A percentile compares a stretch with the other conserved stretches of the same genome.
Conservation (phyloP, 2,329 filamentous ascomycete genomes). For the Proliferodiscus dingleyae region DNA sequence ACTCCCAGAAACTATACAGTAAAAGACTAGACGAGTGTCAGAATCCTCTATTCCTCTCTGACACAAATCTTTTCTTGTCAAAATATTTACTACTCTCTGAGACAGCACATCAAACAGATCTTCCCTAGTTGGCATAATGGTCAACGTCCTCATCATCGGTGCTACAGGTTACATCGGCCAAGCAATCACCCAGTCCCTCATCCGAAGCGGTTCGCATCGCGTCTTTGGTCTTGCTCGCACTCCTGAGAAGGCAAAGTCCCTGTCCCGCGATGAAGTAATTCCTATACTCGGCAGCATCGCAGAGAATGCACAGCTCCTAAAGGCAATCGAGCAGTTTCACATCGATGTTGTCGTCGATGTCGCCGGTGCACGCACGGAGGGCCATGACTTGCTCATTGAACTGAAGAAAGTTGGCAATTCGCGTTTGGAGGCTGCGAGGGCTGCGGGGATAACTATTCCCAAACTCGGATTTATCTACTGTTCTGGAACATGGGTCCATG, state of each 20-base stretch:
- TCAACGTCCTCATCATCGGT: conserved; percentile 45
- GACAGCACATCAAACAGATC: too few relatives aligned
- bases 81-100: too few relatives aligned
- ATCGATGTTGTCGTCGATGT: conserved; percentile 36
- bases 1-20: too few relatives aligned
- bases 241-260: conserved; percentile 28
- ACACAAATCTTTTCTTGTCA: too few relatives aligned
- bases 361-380: conserved; percentile 24
- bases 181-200: conserved; percentile 45
- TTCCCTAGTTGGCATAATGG: conserved; percentile 13
- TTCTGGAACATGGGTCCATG: conserved; percentile 36
- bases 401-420: conserved; percentile 21
- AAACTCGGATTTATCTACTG: conserved; percentile 37
- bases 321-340: conserved; percentile 22
- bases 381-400: conserved; percentile 21
- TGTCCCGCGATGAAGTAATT: conserved; percentile 31
- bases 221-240: conserved; percentile 35
- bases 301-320: conserved; percentile 13
- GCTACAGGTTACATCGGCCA: conserved; percentile 52
- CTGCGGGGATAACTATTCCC: conserved; percentile 19
- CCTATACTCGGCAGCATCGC: conserved; percentile 28
- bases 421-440: conserved; percentile 17
- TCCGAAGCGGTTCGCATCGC: conserved; percentile 29
- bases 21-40: too few relatives aligned
- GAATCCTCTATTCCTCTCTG: too few relatives aligned